Evolutionary conservation across 1,139 yeast species (phyloP), one percentile per base, ranked within the genome.

Genomic region (Magnusiomyces fungicola): DNA sequence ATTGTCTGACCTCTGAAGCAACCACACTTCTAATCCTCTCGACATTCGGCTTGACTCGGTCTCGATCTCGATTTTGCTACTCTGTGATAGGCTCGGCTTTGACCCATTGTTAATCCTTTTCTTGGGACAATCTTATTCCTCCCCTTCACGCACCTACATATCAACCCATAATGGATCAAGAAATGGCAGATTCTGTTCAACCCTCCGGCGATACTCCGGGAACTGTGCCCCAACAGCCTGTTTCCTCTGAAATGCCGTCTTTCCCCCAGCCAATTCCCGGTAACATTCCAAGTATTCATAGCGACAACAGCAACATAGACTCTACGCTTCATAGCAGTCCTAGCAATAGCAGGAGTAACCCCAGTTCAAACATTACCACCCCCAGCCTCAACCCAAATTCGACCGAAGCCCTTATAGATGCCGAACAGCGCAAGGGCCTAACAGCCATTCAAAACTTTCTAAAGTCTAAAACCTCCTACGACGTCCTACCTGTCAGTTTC

Each of bases 401-500:
- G 30, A 37, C 46, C 14, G 42, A 49, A 7, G 50, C 30, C 32
- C 22, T 48, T n/a, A 45, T 51, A 9, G 40, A 45, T 24, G 48
- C 50, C 30, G 59, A 56, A 48, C 64, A 61, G 51, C 49, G 48
- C 41, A 53, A 43, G 46, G 64, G 64, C 6, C 54, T 62, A 43
- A 55, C 52, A 78, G 89, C 95, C 29, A 92, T 92, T 55, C 73
- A 97, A 52, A 72, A 80, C 43, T 92, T 94, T 62, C 72, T 94
- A 48, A 86, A 88, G 64, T 82, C 95, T 50, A 90, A 92, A 65
- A 92, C 96, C 0, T 87, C 97, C 1, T 94, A 92, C 65, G 99
- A 94, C 63, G 98, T 94, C 29, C 74, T 94, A 47, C 98, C 99
- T 1, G 98, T 94, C 43, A 84, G 95, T 45, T 94, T 92, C 66